Evolutionary conservation across 306 rosid genomes (phyloP), one percentile per base, ranked within the genome.

Genomic region (Lagenaria siceraria): DNA sequence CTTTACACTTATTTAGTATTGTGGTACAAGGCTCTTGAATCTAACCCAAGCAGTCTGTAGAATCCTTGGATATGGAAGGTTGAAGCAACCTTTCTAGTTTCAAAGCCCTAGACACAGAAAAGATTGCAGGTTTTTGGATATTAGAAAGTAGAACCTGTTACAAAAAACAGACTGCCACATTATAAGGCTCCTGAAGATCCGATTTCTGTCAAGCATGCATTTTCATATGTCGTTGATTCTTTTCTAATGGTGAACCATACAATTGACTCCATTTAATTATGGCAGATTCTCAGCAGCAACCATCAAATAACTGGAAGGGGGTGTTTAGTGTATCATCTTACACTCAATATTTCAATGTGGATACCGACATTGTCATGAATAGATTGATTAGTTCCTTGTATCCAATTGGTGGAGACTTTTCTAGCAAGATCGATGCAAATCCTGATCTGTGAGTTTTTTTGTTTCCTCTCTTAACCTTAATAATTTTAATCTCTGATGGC

Each of bases 241-340:
- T 80, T 72, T 59, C 9, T 80, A 4, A 42, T 56, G 51, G 68
- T 42, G 70, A 76, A 40, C 43, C 63, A 56, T 33, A 38, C 22
- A 24, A 27, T 73, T 73, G 24, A 73, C 62, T 73, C 10, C 84
- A 56, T 80, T 77, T 64, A 62, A 78, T 68, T 72, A 76, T 78
- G 82, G 92, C 96, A 92, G 84, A 88, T 42, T 90, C 91, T 86
- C 98, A 96, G 84, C 94, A 89, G 82, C 99, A 96, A 74, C 90
- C 98, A 4, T 70, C 96, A 46, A 96, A 86, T 87, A 87, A 85
- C 87, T 96, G 97, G 99, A 90, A 81, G 82, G 99, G 99, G 61
- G 76, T 86, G 78, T 96, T 96, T 79, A 96, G 82, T 82, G 80
- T 96, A 74, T 82, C 89, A 48, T 96, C 99, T 21, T 96, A 96